Base-by-base conservation (phyloP, 83 land plant genomes). In the Larix sibirica region DNA sequence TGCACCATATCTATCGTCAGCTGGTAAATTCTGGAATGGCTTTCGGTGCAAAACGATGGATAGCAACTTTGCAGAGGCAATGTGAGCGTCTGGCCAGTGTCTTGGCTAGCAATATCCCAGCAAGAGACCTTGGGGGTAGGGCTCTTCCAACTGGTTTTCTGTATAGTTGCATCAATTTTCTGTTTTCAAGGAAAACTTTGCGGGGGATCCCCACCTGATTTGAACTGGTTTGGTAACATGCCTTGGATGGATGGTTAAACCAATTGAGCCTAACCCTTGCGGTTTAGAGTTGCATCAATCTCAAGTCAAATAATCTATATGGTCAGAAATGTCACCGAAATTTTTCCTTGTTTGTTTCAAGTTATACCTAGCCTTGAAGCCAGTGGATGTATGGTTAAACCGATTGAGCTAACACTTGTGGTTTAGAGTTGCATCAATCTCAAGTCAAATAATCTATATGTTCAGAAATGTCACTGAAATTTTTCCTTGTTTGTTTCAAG, bases 311-410 rank as follows among this genome's bases (percentile, higher is more conserved):
- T 63, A 63, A 63, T 4, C 18, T 20, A 63, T 63, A 20, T 63
- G 21, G 6, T 1, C 66, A 63, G 26, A 64, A 64, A n/a, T 64
- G 67, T 64, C 6, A n/a, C 10, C 20, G 67, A 24, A 64, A 20
- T 2, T 64, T 64, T n/a, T 64, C 9, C 26, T 64, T n/a, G 67
- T 64, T n/a, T 64, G 67, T n/a, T 24, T 64, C 26, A 66, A 28
- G 96, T 96, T 64, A 88, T 94, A 75, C 86, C 94, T 9, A 90
- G 82, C 17, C 83, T 88, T 18, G 94, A 92, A 59, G 96, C 4
- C 36, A 3, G 3, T 74, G 26, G 6, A 38, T 47, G 71, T 4
- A 0, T 67, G 21, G 96, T 95, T 66, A 85, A 91, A 71, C 86
- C 92, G 7, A 44, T 44, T 44, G 47, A 44, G 47, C 47, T 44